Percentiles rank a stretch among this genome's conserved stretches.
These are phyloP conservation scores for Wickerhamomyces bisporus DNA, from an alignment of 805 yeast genomes.

Conservation along the genomic window DNA sequence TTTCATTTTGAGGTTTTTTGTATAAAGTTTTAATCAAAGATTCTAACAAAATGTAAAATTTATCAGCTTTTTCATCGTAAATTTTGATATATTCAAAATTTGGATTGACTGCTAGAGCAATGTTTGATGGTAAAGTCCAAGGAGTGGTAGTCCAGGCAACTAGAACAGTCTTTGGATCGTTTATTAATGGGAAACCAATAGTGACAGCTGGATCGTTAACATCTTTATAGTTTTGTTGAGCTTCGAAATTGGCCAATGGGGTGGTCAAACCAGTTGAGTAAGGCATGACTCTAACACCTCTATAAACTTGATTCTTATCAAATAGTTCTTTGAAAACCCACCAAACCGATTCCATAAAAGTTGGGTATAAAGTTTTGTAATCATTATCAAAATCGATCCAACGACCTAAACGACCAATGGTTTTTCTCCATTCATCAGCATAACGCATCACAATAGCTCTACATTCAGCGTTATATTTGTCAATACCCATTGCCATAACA, in stretches of 20 bases:
- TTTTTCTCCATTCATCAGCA: constrained; percentile 90
- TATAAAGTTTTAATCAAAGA: constrained; percentile 75
- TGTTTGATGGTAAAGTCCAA: constrained; percentile 96
- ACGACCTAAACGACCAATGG: constrained; percentile 92
- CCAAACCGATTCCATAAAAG: constrained; percentile 98
- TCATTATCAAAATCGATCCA: constrained; percentile 99
- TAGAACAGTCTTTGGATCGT: constrained; percentile 75
- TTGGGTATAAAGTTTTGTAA: constrained; percentile 92
- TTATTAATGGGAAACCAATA: constrained; percentile 75
- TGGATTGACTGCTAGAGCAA: constrained; percentile 90
- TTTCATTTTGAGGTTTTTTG: constrained; percentile 91
- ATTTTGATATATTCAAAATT: constrained; percentile 88
- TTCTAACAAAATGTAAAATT: constrained; percentile 81
- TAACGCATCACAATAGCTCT: constrained; percentile 96
- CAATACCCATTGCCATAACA: constrained; percentile 91
- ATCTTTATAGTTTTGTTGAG: constrained; percentile 96
- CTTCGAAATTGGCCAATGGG: constrained; percentile 95
- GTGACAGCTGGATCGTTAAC: constrained; percentile 97
- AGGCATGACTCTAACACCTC: constrained; percentile 98
- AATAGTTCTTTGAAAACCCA: constrained; percentile 93
- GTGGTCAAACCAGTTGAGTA: constrained; percentile 97
- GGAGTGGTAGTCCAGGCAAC: constrained; percentile 99
- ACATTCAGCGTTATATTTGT: constrained; percentile 90
- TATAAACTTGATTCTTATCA: constrained; percentile 83
- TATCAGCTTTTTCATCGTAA: constrained; percentile 79